A percentile compares a stretch with the other conserved stretches of the same genome.
phyloP scores from a whole-genome alignment of 768 basidiomycete species.

The Phanerochaete carnosa region DNA sequence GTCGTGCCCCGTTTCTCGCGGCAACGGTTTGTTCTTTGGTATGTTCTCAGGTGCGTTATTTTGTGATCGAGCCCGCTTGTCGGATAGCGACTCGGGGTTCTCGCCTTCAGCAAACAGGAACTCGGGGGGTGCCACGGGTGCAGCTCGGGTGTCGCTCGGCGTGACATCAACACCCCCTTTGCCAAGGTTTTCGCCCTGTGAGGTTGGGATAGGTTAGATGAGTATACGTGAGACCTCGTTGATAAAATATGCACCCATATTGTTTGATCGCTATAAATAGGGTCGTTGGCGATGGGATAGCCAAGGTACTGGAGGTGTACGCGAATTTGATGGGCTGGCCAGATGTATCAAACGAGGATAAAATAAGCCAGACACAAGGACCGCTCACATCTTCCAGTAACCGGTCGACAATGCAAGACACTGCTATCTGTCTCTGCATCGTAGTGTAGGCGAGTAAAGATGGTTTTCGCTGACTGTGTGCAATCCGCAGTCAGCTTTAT shows the following conservation, averaged over 20 bases:
- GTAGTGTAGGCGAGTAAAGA: conserved; percentile 81
- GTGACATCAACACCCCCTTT: conserved; percentile 77
- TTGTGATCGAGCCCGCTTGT: too few species aligned
- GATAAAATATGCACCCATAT: conserved; percentile 59
- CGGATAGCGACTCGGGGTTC: conserved; percentile 22
- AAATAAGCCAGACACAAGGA: not conserved
- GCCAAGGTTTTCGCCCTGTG: conserved; percentile 64
- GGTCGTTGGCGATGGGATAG: conserved; percentile 92
- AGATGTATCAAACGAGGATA: not conserved
- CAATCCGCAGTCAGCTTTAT: not conserved
- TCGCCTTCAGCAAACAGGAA: conserved; percentile 24
- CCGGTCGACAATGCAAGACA: conserved; percentile 82
- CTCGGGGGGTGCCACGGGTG: conserved; percentile 52
- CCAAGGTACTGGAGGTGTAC: conserved; percentile 97
- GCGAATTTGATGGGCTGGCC: conserved; percentile 89
- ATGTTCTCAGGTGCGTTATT: not conserved
- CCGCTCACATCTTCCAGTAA: conserved; percentile 87
- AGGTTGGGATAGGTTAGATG: conserved; percentile 3
- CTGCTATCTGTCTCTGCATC: conserved; percentile 79
- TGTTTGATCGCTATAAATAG: conserved; percentile 78
- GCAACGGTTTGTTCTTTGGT: conserved; percentile 46
- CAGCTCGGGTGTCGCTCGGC: conserved; percentile 62
- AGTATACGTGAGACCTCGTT: not conserved
- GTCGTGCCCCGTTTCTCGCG: conserved; percentile 82
- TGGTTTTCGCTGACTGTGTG: conserved; percentile 76